Evolutionary conservation across 192 early-diverging fungal species (phyloP).

Genomic region (Diversispora eburnea): DNA sequence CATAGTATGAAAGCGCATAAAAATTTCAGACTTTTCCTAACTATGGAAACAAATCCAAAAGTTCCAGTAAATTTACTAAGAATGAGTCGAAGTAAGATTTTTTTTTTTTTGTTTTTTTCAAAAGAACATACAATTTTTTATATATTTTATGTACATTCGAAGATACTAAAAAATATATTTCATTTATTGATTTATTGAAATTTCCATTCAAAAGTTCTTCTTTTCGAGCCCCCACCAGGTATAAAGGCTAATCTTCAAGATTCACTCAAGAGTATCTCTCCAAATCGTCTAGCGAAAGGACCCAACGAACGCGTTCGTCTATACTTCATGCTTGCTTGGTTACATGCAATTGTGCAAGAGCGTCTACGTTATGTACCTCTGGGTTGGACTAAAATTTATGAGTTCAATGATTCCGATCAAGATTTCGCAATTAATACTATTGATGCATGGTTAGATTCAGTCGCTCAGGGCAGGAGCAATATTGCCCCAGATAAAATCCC

Average conservation of each 20-base stretch:
- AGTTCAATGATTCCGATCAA: conserved; percentile 98
- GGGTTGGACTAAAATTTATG: conserved; percentile 96
- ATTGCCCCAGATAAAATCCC: conserved; percentile 93
- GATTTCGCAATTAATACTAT: conserved; percentile 85
- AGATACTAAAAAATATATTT: too few relatives aligned
- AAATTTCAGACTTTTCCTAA: conserved; percentile 93
- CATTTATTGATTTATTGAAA: neutral
- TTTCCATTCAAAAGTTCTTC: conserved; percentile 81
- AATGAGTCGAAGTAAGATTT: too few relatives aligned
- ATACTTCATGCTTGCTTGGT: conserved; percentile 95
- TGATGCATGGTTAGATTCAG: conserved; percentile 88
- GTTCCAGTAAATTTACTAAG: conserved; percentile 86
- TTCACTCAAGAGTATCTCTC: conserved; percentile 67
- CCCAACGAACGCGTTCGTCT: conserved; percentile 86
- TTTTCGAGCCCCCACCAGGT: conserved; percentile 96
- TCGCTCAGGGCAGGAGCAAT: conserved; percentile 76
- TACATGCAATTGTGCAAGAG: conserved; percentile 93
- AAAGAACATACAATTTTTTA: too few relatives aligned
- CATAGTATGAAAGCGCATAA: conserved; percentile 79
- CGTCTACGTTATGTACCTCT: conserved; percentile 95
- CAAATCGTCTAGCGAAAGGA: conserved; percentile 51
- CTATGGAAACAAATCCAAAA: conserved; percentile 96
- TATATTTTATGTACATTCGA: too few relatives aligned
- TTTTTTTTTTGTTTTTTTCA: too few relatives aligned
- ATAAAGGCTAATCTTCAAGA: conserved; percentile 90